Evolutionary conservation across 2,329 filamentous ascomycete species (phyloP), one percentile per base, ranked within the genome.

Genomic region (Fusarium sp.): DNA sequence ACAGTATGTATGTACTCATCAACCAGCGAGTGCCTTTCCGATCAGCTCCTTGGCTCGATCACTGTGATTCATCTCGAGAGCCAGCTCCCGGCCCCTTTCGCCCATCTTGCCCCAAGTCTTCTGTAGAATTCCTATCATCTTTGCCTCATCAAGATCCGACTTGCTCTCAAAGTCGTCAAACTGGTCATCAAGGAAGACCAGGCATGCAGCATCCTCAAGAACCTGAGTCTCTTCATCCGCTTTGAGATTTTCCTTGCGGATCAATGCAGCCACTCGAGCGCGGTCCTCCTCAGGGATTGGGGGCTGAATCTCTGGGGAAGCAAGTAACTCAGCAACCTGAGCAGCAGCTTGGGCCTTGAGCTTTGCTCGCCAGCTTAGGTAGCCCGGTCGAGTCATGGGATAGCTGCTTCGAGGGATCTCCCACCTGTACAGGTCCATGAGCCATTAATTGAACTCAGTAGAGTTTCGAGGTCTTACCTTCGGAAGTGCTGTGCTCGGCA

Each of bases 151-250:
- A 17, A 84, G 76, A 53, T 89, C 85, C 27, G 87, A 84, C 75
- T 85, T 83, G 69, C 77, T 84, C 82, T 93, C 90, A 78, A 96
- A 97, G 49, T 86, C 87, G 72, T 94, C 93, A 66, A 96, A 91
- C 75, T 96, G 91, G 76, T 95, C 92, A 76, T 96, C 93, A 68
- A 97, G 80, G 76, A 97, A 97, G 27, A 96, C 93, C 55, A 97
- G 80, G 75, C 93, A 96, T 5, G 93, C 93, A 43, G 93, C 91
- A 79, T 96, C 93, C 81, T 96, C 93, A 64, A 97, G 82, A 9
- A 87, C 84, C 81, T 95, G 91, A 54, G 90, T 89, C 76, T 93
- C 90, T 17, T 76, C 73, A 66, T 84, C 80, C 6, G 74, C 76
- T 74, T 84, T 85, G 70, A 96, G 79, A 55, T 89, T 88, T 76